Evolutionary conservation across 1,284 basidiomycete species (phyloP), one percentile per base, ranked within the genome.

Genomic region (Trametes hirsuta): DNA sequence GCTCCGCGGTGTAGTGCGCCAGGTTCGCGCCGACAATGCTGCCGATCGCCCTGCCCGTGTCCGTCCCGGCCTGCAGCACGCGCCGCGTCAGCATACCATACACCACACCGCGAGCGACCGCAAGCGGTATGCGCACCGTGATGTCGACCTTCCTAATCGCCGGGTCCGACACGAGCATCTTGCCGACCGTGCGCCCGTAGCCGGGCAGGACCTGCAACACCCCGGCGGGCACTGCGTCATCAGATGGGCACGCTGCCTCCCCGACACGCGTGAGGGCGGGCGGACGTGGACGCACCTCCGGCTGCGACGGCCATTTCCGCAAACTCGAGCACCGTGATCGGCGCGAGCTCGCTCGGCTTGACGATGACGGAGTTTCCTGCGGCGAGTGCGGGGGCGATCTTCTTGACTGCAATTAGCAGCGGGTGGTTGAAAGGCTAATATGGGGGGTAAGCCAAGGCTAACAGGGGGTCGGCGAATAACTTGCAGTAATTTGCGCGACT

Each of bases 331-430:
- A 93, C 85, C 1, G 89, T 87, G 39, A 93, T 80, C 1, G 93
- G 93, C 14, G 93, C 90, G 36, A 90, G 76, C 84, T 93, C 64
- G 42, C 56, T 63, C 2, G 93, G 92, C 68, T 94, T 94, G 30
- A 94, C 86, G 51, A 94, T 81, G 49, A 93, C 84, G 53, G 86
- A 87, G 69, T 94, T 94, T 3, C 93, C 92, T 2, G 92, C 90
- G 34, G 93, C 93, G 14, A 94, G 77, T 0, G 92, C 93, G 5
- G 91, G 90, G 0, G 89, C 90, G 60, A 94, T 87, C 74, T 94
- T 94, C 79, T 94, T 94, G 51, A 94, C 71, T 1, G 91, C 90
- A 62, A 94, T 94, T 30, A 94, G 71, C 14, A 94, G 76, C 2
- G 92, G 92, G 67, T 93, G 90, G 66, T 94, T 93, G 73, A 93